Evolutionary conservation across 2,329 filamentous ascomycete species (phyloP).

Genomic region (Phialocephala subalpina): DNA sequence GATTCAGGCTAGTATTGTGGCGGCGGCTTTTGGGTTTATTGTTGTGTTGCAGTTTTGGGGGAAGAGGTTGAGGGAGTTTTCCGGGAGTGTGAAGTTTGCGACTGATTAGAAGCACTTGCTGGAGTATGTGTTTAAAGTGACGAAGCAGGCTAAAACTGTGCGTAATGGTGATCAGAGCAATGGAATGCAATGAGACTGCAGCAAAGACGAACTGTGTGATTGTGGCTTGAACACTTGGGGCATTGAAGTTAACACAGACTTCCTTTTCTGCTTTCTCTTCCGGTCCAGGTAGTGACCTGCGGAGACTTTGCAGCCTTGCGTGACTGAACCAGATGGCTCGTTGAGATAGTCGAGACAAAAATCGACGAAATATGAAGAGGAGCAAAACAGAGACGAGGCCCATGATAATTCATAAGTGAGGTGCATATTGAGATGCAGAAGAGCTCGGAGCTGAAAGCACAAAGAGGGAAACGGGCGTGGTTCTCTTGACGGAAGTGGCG

Average conservation of each 20-base stretch:
- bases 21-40: conserved; percentile 47
- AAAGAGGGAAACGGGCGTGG: not conserved
- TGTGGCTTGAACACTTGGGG: too few relatives aligned
- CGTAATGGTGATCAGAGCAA: too few relatives aligned
- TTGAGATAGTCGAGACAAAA: not conserved
- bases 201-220: too few relatives aligned
- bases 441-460: not conserved
- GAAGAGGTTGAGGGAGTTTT: conserved; percentile 45
- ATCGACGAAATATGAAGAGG: not conserved
- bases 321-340: too few relatives aligned
- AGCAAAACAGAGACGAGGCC: not conserved
- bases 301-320: too few relatives aligned
- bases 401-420: not conserved
- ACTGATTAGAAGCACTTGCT: not conserved
- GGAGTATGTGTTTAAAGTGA: too few relatives aligned
- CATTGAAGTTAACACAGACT: too few relatives aligned
- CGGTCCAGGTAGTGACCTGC: too few relatives aligned
- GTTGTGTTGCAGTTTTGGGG: conserved; percentile 47
- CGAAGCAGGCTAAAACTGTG: too few relatives aligned
- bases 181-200: too few relatives aligned
- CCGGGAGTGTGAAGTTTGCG: not conserved
- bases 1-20: conserved; percentile 53
- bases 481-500: not conserved
- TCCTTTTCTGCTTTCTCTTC: too few relatives aligned
- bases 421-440: not conserved